Percentiles rank a stretch among this genome's conserved stretches.
Evolutionary conservation across 352 stramenopile species (phyloP).

Genomic region (Peronospora belbahrii): DNA sequence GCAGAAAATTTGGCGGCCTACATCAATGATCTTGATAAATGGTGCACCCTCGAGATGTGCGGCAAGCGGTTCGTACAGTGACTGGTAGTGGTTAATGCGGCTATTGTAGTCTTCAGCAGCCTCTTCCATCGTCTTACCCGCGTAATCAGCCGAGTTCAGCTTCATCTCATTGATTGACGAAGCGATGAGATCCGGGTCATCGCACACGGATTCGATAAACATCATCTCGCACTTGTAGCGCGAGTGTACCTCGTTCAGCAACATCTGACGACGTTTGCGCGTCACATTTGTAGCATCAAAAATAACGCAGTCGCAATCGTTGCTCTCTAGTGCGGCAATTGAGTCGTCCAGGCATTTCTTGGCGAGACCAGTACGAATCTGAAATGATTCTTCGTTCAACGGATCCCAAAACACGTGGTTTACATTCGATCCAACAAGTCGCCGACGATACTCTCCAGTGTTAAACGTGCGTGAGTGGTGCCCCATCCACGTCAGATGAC

Average conservation of each 20-base stretch:
- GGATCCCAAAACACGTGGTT: conserved; percentile 81
- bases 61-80: conserved; percentile 58
- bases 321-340: conserved; percentile 52
- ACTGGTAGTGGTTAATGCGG: conserved; percentile 75
- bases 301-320: conserved; percentile 70
- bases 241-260: conserved; percentile 43
- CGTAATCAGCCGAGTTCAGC: conserved; percentile 74
- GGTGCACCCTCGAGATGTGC: conserved; percentile 45
- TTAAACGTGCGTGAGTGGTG: conserved; percentile 79
- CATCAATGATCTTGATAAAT: conserved; percentile 81
- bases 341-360: conserved; percentile 68
- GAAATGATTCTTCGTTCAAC: conserved; percentile 58
- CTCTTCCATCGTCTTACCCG: conserved; percentile 60
- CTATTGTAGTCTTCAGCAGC: conserved; percentile 65
- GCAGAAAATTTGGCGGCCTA: conserved; percentile 74
- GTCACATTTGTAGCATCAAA: conserved; percentile 83
- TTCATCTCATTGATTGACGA: conserved; percentile 85
- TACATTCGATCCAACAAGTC: conserved; percentile 52
- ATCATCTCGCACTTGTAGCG: conserved; percentile 74
- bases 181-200: conserved; percentile 60
- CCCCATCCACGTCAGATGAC: conserved; percentile 82
- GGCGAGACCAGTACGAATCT: conserved; percentile 61
- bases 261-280: conserved; percentile 49
- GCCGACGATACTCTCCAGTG: conserved; percentile 72
- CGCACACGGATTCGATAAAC: conserved; percentile 80